Percentiles rank a stretch among this genome's conserved stretches.
Evolutionary conservation across 495 filamentous ascomycete genomes (phyloP).

Genomic region (Cercophora newfieldiana): DNA sequence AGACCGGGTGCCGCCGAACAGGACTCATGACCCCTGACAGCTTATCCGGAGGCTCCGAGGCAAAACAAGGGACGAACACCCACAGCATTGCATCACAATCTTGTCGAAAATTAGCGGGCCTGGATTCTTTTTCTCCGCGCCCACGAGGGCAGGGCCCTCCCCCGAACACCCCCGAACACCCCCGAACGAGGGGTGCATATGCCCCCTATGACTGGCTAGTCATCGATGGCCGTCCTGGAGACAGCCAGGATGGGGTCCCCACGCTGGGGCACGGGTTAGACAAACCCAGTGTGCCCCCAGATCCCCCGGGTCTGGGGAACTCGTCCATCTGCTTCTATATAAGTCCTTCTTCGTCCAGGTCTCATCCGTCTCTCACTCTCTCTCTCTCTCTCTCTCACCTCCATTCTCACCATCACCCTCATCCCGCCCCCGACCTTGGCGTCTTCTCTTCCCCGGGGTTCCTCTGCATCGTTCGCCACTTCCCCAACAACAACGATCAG

Average conservation of each 20-base stretch:
- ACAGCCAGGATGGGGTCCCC: slow-evolving; percentile 4
- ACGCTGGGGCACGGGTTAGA: not conserved
- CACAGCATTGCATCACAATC: not conserved
- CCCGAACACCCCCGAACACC: not conserved
- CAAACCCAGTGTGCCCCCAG: not conserved
- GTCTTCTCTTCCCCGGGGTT: not conserved
- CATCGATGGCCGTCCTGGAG: not conserved
- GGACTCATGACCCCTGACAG: not conserved
- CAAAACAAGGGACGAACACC: not conserved
- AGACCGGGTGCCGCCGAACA: not conserved
- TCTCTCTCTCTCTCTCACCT: slow-evolving; percentile 8
- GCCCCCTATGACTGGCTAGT: not conserved
- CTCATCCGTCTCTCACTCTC: not conserved
- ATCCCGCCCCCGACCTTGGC: not conserved
- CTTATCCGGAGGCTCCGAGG: not conserved
- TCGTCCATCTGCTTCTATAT: not conserved
- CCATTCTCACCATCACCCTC: not conserved
- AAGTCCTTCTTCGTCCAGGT: slow-evolving; percentile 4
- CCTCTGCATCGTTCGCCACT: not conserved
- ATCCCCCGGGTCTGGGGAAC: slow-evolving; percentile 15
- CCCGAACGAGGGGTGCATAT: slow-evolving; percentile 3
- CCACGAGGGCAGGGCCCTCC: not conserved
- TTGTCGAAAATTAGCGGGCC: not conserved
- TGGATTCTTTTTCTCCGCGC: too few relatives aligned
- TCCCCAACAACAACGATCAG: not conserved